Percentiles rank a stretch among this genome's conserved stretches.
phyloP scores from a whole-genome alignment of 2,329 filamentous ascomycete genomes.

The Chaetoscypha palmicola region DNA sequence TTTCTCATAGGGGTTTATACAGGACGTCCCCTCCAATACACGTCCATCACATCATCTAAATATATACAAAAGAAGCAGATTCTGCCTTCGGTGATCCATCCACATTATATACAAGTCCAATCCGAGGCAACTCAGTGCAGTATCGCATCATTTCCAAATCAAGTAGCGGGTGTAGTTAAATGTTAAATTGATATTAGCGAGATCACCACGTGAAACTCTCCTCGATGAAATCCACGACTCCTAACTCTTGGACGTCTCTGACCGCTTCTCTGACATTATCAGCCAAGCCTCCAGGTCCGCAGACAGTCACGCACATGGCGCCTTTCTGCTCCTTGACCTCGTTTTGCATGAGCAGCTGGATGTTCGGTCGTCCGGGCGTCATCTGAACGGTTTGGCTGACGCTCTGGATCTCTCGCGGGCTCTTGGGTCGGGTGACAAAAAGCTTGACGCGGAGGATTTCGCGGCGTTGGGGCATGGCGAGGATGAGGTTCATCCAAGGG shows the following conservation, averaged over 20 bases:
- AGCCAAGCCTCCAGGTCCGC: constrained; percentile 66
- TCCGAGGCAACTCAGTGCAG: too few relatives aligned
- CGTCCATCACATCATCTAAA: too few relatives aligned
- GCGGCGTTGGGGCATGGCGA: constrained; percentile 71
- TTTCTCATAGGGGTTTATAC: too few relatives aligned
- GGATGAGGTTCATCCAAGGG: constrained; percentile 70
- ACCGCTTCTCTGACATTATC: constrained; percentile 70
- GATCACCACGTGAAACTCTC: constrained; percentile 58
- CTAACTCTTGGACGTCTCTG: constrained; percentile 52
- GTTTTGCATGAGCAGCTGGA: constrained; percentile 69
- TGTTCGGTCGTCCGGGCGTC: constrained; percentile 82
- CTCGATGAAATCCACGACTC: constrained; percentile 66
- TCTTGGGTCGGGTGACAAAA: constrained; percentile 83
- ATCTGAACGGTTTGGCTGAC: constrained; percentile 79
- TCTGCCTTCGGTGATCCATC: too few relatives aligned
- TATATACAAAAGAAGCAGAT: too few relatives aligned
- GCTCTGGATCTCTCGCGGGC: constrained; percentile 67
- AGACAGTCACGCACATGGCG: constrained; percentile 81
- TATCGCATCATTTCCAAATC: too few relatives aligned
- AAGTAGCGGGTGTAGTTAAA: too few relatives aligned
- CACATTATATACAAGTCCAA: too few relatives aligned
- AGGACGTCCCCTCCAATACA: too few relatives aligned
- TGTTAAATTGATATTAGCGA: too few relatives aligned
- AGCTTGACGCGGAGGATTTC: constrained; percentile 81
- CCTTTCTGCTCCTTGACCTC: constrained; percentile 79